phyloP scores from a whole-genome alignment of 2,329 filamentous ascomycete genomes.

The Orbilia ellipsospora region DNA sequence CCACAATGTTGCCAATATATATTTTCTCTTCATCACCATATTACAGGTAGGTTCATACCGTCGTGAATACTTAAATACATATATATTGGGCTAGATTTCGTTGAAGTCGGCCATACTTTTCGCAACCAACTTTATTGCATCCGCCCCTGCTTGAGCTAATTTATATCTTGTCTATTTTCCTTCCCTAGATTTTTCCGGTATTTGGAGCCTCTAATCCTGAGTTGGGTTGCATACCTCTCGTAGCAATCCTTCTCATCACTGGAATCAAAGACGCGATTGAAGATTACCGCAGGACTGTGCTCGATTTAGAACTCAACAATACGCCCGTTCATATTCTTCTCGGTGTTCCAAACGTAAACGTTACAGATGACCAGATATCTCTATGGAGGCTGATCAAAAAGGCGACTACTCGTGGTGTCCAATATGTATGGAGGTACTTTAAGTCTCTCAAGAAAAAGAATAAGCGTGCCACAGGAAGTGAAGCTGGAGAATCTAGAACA shows the following conservation, averaged over 20 bases:
- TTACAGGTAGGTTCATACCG: constrained; percentile 75
- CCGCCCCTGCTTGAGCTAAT: too few relatives aligned
- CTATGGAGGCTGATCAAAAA: constrained; percentile 92
- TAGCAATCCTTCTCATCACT: constrained; percentile 89
- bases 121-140: too few relatives aligned
- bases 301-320: constrained; percentile 96
- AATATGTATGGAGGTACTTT: constrained; percentile 68
- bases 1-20: constrained; percentile 97
- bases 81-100: not conserved
- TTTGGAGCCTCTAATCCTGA: constrained; percentile 93
- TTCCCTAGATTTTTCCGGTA: constrained; percentile 85
- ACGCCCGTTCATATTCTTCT: constrained; percentile 89
- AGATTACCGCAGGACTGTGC: constrained; percentile 88
- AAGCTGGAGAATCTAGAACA: constrained; percentile 59
- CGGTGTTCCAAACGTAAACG: constrained; percentile 93
- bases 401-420: constrained; percentile 72
- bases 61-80: not conserved
- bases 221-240: constrained; percentile 87
- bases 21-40: constrained; percentile 96
- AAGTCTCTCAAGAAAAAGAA: constrained; percentile 63
- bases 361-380: constrained; percentile 84
- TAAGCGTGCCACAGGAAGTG: constrained; percentile 60
- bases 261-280: constrained; percentile 95
- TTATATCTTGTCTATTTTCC: not conserved
- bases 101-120: not conserved